Conservation (phyloP, 1,139 yeast genomes). For the Debaryomyces sp. region DNA sequence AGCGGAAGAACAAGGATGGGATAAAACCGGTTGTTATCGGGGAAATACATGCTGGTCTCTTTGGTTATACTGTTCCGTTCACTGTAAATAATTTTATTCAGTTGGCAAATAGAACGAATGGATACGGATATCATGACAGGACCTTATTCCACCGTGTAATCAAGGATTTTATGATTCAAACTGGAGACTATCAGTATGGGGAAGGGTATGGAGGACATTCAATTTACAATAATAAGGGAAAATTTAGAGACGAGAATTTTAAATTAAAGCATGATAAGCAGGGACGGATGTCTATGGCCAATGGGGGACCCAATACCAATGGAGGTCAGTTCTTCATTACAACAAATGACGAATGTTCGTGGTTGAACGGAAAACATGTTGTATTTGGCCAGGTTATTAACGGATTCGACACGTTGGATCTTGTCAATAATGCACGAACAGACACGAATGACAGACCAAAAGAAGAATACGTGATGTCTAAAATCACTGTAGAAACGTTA, state of each 20-base stretch:
- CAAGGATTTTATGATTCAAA: constrained; percentile 41
- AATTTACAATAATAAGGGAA: constrained; percentile 27
- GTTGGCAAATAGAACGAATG: constrained; percentile 33
- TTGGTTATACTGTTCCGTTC: constrained; percentile 36
- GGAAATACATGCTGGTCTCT: constrained; percentile 24
- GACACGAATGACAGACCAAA: constrained; percentile 43
- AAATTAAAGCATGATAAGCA: constrained; percentile 33
- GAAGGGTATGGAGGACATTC: constrained; percentile 36
- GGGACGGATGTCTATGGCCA: constrained; percentile 50
- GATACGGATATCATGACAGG: constrained; percentile 35
- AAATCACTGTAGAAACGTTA: constrained; percentile 23
- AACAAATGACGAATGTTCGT: constrained; percentile 27
- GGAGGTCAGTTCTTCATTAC: constrained; percentile 46
- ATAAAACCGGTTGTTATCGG: constrained; percentile 5
- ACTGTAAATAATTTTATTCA: constrained; percentile 43
- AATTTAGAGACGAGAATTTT: constrained; percentile 44
- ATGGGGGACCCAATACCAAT: constrained; percentile 44
- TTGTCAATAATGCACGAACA: constrained; percentile 38
- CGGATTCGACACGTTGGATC: constrained; percentile 42
- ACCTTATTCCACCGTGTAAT: constrained; percentile 41
- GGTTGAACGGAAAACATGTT: constrained; percentile 58
- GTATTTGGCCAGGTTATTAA: constrained; percentile 57
- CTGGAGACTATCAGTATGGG: constrained; percentile 36
- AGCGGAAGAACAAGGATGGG: constrained; percentile 14
- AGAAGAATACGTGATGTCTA: constrained; percentile 32